A percentile compares a stretch with the other conserved stretches of the same genome.
These are phyloP conservation scores for Coemansia sp. DNA, from an alignment of 192 early-diverging fungal species.

Conservation along the genomic window DNA sequence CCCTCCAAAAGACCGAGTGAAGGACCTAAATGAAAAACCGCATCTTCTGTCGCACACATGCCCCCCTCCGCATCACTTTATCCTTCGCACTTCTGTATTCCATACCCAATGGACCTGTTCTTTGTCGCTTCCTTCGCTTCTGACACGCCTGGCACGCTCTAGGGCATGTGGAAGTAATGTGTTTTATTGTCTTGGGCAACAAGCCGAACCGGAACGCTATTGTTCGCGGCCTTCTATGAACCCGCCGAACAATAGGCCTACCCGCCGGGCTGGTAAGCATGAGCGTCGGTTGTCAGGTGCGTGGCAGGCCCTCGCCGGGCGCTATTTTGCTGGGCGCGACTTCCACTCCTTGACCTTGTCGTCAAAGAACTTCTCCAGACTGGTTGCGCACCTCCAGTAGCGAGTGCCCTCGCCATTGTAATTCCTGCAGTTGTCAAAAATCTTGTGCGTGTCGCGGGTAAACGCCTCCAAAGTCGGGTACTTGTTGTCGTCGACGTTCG, in stretches of 20 bases:
- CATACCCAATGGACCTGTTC: not conserved
- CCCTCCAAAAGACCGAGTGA: no score
- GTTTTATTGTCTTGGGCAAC: no score
- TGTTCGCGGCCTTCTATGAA: no score
- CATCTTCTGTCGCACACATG: not conserved
- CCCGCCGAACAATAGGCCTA: not conserved
- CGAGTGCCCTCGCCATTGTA: conserved; percentile 87
- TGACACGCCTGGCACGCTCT: no score
- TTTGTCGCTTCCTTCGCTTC: no score
- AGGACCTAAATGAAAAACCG: no score
- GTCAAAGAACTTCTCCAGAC: conserved; percentile 72
- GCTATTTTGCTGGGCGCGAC: conserved; percentile 26
- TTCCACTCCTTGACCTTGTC: conserved; percentile 67
- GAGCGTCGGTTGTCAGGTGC: no score
- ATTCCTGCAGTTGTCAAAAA: conserved; percentile 85
- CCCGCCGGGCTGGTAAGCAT: not conserved
- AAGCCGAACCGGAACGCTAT: no score
- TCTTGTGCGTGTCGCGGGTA: conserved; percentile 76
- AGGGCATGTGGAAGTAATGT: no score
- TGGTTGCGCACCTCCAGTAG: conserved; percentile 74
- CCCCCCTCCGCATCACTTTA: conserved; percentile 11
- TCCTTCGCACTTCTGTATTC: conserved; percentile 42
- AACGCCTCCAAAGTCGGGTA: conserved; percentile 83
- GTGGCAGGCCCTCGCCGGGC: no score
- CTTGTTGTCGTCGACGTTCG: conserved; percentile 77